These are phyloP conservation scores for Brettanomyces bruxellensis DNA, from an alignment of 805 yeast genomes.

Conservation along the genomic window DNA sequence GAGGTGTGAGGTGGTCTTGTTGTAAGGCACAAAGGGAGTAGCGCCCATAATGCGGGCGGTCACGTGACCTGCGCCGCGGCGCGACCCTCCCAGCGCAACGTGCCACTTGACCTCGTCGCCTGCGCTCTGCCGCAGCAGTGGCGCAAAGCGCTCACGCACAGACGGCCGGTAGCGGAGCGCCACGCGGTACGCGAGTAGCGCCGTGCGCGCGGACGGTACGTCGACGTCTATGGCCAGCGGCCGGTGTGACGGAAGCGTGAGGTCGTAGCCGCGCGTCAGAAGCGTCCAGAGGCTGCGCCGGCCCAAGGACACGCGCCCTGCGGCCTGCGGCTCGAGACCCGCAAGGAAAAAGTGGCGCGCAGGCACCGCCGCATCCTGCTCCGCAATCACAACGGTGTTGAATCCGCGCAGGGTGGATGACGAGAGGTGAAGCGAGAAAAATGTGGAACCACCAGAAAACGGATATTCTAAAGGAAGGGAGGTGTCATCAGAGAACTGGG, in stretches of 20 bases:
- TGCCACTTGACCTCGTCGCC: slow-evolving; percentile 77
- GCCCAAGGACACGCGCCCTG: slow-evolving; percentile 20
- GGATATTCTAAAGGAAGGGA: no score
- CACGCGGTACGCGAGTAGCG: slow-evolving; percentile 44
- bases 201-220: slow-evolving; percentile 52
- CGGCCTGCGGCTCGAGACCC: slow-evolving; percentile 22
- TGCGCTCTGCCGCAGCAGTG: slow-evolving; percentile 61
- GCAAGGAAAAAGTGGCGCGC: slow-evolving; percentile 29
- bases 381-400: slow-evolving; percentile 43
- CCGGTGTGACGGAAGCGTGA: slow-evolving; percentile 33
- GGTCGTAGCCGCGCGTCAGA: slow-evolving; percentile 27
- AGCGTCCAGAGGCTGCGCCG: slow-evolving; percentile 28
- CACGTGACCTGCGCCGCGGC: slow-evolving; percentile 24
- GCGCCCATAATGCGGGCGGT: slow-evolving; percentile 47
- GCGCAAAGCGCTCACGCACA: slow-evolving; percentile 34
- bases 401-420: slow-evolving; percentile 18
- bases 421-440: no score
- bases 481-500: no score
- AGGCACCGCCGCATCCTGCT: slow-evolving; percentile 14
- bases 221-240: slow-evolving; percentile 39
- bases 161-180: slow-evolving; percentile 23
- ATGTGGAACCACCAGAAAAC: no score
- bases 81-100: slow-evolving; percentile 29
- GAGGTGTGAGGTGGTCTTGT: slow-evolving; percentile 18
- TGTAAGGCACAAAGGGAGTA: slow-evolving; percentile 43